Conservation (phyloP, 2,329 filamentous ascomycete genomes). For the Coniella lustricola region DNA sequence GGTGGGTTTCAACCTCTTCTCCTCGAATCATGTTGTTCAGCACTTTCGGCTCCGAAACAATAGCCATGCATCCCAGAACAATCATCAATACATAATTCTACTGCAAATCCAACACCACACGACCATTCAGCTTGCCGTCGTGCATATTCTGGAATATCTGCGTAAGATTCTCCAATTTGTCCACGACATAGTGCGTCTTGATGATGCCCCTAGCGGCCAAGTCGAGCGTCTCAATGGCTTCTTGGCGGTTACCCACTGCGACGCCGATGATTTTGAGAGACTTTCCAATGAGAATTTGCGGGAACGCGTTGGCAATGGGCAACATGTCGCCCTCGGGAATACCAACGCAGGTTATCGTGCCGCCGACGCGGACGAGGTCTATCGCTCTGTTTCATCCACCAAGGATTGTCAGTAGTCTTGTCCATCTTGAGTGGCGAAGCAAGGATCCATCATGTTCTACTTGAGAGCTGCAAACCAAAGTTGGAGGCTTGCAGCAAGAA, state of each 20-base stretch:
- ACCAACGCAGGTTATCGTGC: conserved; percentile 44
- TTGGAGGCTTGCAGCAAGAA: too few relatives aligned
- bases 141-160: conserved; percentile 19
- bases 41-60: too few relatives aligned
- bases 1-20: too few relatives aligned
- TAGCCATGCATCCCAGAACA: too few relatives aligned
- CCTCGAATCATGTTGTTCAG: too few relatives aligned
- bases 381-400: conserved; percentile 31
- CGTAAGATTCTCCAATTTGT: conserved; percentile 19
- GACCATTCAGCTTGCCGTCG: conserved; percentile 17
- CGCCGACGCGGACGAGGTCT: conserved; percentile 39
- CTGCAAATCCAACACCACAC: conserved; percentile 19
- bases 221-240: conserved; percentile 29
- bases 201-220: conserved; percentile 18
- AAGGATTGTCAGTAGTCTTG: neutral
- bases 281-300: conserved; percentile 32
- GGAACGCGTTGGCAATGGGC: conserved; percentile 37
- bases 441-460: too few relatives aligned
- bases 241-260: conserved; percentile 42
- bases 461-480: too few relatives aligned
- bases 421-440: too few relatives aligned
- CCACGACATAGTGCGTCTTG: conserved; percentile 18
- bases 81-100: neutral
- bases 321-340: conserved; percentile 38
- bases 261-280: conserved; percentile 41